These are phyloP conservation scores for Pythium periplocum DNA, from an alignment of 352 stramenopile species.

Conservation along the genomic window DNA sequence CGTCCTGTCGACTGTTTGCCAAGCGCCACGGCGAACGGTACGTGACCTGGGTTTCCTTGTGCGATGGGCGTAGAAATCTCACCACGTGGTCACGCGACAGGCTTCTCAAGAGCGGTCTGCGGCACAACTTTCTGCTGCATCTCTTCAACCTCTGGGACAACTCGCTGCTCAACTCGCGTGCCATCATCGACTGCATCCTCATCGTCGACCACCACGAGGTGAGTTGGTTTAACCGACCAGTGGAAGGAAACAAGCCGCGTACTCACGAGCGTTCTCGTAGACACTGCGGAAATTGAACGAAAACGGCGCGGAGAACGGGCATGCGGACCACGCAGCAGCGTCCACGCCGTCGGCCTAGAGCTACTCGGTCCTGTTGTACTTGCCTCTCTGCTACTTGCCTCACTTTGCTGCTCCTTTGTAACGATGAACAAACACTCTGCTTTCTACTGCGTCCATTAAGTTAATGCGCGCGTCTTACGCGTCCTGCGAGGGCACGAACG, in stretches of 20 bases:
- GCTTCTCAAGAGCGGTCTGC: conserved; percentile 67
- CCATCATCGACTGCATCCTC: conserved; percentile 86
- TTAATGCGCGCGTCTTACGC: no score
- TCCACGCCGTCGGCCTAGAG: no score
- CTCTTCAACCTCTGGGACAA: conserved; percentile 90
- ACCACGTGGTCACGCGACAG: conserved; percentile 15
- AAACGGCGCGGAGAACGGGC: no score
- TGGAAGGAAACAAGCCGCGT: no score
- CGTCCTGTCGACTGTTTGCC: conserved; percentile 81
- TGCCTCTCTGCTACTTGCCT: no score
- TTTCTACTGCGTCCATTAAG: no score
- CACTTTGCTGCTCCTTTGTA: no score
- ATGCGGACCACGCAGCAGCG: no score
- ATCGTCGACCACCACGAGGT: conserved; percentile 64
- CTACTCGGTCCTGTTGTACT: no score
- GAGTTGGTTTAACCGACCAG: background rate
- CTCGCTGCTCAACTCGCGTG: conserved; percentile 76
- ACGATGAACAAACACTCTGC: no score
- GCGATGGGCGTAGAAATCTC: background rate
- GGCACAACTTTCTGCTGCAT: conserved; percentile 86
- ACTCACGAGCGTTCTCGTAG: no score
- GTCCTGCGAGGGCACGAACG: conserved; percentile 6
- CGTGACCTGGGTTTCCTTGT: background rate
- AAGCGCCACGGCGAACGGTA: conserved; percentile 79
- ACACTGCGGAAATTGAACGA: no score